These are phyloP conservation scores for Begonia masoniana DNA, from an alignment of 306 rosid species.

Conservation along the genomic window DNA sequence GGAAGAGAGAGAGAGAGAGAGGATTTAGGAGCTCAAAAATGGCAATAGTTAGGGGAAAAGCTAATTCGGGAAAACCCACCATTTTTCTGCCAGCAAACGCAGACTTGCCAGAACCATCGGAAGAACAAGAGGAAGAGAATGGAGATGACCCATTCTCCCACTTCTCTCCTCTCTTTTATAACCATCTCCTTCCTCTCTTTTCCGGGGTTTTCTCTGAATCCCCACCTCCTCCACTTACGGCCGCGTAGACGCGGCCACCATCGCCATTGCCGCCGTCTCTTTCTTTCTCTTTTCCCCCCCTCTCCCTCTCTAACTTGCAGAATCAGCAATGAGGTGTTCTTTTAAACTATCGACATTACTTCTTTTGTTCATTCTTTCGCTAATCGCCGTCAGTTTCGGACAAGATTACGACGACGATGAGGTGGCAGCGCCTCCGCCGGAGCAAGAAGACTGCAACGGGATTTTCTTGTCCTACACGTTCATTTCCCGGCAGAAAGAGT, in stretches of 20 bases:
- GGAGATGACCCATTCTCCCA: constrained; percentile 23
- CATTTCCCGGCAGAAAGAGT: constrained; percentile 25
- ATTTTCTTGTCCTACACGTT: constrained; percentile 54
- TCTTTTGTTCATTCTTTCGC: constrained; percentile 1
- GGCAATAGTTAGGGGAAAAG: no score
- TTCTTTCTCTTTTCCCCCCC: constrained; percentile 10
- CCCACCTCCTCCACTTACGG: neutral
- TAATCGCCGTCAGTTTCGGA: constrained; percentile 16
- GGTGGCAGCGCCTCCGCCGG: constrained; percentile 13
- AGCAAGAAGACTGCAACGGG: constrained; percentile 40
- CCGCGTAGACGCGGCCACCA: no score
- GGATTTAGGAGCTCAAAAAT: no score
- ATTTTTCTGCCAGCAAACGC: constrained; percentile 4
- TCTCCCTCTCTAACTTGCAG: neutral
- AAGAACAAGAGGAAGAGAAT: constrained; percentile 40
- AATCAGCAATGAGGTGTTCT: no score
- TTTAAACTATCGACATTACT: neutral
- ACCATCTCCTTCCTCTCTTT: constrained; percentile 8
- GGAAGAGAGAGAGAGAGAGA: no score
- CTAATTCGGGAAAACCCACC: neutral
- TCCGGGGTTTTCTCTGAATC: constrained; percentile 17
- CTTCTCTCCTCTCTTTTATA: constrained; percentile 19
- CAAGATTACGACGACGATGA: constrained; percentile 19
- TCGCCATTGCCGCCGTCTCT: constrained; percentile 22
- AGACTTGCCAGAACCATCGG: constrained; percentile 20